These are phyloP conservation scores for Ophiocordyceps australis DNA, from an alignment of 2,329 filamentous ascomycete genomes.

Conservation along the genomic window DNA sequence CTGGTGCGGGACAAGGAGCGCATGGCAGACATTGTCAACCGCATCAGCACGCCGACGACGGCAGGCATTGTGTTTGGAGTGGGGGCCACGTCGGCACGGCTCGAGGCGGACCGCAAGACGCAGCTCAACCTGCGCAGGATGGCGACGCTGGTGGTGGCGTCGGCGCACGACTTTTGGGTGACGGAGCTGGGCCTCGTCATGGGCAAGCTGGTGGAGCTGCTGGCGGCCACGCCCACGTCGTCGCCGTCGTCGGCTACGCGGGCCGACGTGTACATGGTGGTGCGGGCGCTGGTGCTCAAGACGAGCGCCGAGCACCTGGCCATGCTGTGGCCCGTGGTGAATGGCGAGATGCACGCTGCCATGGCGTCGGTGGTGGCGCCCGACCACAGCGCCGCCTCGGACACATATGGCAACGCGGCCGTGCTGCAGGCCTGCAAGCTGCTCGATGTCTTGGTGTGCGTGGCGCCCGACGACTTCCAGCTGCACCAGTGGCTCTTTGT, in stretches of 20 bases:
- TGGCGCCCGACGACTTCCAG: constrained; percentile 90
- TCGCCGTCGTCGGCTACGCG: constrained; percentile 83
- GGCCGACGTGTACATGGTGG: constrained; percentile 76
- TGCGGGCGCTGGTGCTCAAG: constrained; percentile 65
- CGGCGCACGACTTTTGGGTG: constrained; percentile 62
- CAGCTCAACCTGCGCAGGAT: constrained; percentile 79
- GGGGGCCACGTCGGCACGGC: constrained; percentile 75
- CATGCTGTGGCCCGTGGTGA: constrained; percentile 78
- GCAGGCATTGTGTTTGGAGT: constrained; percentile 98
- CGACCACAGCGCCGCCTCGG: constrained; percentile 41
- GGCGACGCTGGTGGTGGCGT: constrained; percentile 61
- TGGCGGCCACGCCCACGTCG: constrained; percentile 67
- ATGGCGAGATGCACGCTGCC: constrained; percentile 65
- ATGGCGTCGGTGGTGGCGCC: constrained; percentile 56
- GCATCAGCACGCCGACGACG: constrained; percentile 69
- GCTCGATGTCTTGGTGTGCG: constrained; percentile 69
- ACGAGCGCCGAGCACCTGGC: constrained; percentile 66
- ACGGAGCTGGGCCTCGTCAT: constrained; percentile 54
- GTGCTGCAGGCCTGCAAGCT: constrained; percentile 88
- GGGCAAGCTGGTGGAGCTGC: constrained; percentile 73
- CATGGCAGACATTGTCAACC: constrained; percentile 60
- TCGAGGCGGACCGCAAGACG: constrained; percentile 88
- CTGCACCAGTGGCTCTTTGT: constrained; percentile 97
- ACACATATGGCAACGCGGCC: constrained; percentile 59
- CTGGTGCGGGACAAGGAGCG: constrained; percentile 72